Percentiles rank a stretch among this genome's conserved stretches.
phyloP scores from a whole-genome alignment of 2,329 filamentous ascomycete genomes.

The Penicillium sp. region DNA sequence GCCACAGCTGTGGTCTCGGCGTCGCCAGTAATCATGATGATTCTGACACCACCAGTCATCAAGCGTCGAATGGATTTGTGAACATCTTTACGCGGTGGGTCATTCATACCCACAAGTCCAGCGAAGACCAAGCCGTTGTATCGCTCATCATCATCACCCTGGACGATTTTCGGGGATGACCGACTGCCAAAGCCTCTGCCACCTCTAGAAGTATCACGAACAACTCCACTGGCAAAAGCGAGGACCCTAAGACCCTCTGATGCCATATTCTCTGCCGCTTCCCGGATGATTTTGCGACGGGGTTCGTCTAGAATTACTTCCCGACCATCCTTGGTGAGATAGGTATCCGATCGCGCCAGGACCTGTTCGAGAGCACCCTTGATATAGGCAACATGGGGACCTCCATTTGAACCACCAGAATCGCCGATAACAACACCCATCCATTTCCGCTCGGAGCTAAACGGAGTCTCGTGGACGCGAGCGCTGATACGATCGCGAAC shows the following conservation, averaged over 20 bases:
- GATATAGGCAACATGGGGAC: slow-evolving; percentile 84
- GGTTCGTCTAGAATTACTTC: slow-evolving; percentile 80
- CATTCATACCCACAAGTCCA: slow-evolving; percentile 93
- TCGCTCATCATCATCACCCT: slow-evolving; percentile 62
- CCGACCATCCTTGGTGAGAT: slow-evolving; percentile 78
- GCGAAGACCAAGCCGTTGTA: slow-evolving; percentile 86
- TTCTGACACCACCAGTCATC: slow-evolving; percentile 90
- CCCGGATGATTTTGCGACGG: slow-evolving; percentile 68
- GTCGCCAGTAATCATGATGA: slow-evolving; percentile 99
- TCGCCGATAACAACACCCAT: slow-evolving; percentile 88
- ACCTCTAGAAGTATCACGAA: slow-evolving; percentile 48
- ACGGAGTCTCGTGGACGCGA: slow-evolving; percentile 81
- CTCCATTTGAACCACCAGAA: slow-evolving; percentile 52
- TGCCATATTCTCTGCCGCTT: slow-evolving; percentile 83
- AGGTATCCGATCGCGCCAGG: slow-evolving; percentile 83
- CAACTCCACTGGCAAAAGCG: slow-evolving; percentile 83
- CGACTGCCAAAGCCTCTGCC: slow-evolving; percentile 52
- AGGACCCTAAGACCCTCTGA: slow-evolving; percentile 84
- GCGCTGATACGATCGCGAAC: slow-evolving; percentile 80
- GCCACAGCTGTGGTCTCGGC: slow-evolving; percentile 91
- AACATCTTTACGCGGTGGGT: slow-evolving; percentile 87
- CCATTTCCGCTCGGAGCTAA: slow-evolving; percentile 97
- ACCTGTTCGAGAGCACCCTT: slow-evolving; percentile 92
- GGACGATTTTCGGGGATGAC: slow-evolving; percentile 48
- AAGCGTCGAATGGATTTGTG: slow-evolving; percentile 82